These are phyloP conservation scores for Teunomyces panamensis DNA, from an alignment of 805 yeast genomes.

Conservation along the genomic window DNA sequence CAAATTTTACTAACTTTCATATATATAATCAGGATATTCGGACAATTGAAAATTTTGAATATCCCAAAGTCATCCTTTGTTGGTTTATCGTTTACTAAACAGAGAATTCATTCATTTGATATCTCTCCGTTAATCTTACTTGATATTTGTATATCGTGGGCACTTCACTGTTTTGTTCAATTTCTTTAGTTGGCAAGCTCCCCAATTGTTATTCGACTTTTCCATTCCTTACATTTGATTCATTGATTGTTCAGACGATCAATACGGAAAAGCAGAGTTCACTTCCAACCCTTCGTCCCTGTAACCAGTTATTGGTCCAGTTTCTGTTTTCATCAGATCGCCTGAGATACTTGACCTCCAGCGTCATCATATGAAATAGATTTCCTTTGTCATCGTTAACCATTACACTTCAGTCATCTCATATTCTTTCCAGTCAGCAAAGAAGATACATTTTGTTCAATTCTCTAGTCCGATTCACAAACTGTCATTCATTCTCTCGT, in stretches of 20 bases:
- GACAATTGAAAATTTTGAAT: neutral
- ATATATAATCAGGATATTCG: slow-evolving; percentile 4
- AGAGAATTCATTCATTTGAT: slow-evolving; percentile 1
- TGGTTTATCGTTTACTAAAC: neutral
- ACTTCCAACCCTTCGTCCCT: neutral
- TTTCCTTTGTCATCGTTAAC: neutral
- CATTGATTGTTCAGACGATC: neutral
- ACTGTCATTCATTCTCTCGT: neutral
- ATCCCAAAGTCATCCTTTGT: neutral
- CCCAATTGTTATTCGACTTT: neutral
- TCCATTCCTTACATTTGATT: neutral
- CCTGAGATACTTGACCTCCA: too few relatives aligned
- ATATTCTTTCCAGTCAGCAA: neutral
- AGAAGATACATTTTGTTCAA: neutral
- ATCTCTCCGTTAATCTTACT: neutral
- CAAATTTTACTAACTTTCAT: neutral
- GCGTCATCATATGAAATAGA: neutral
- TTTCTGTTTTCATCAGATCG: neutral
- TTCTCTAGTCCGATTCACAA: neutral
- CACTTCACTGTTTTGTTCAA: neutral
- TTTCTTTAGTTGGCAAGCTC: neutral
- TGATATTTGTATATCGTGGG: neutral
- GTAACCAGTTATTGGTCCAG: neutral
- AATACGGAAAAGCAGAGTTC: neutral
- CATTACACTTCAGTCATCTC: neutral